phyloP scores from a whole-genome alignment of 768 basidiomycete genomes.

The Pleurotus sapidus region DNA sequence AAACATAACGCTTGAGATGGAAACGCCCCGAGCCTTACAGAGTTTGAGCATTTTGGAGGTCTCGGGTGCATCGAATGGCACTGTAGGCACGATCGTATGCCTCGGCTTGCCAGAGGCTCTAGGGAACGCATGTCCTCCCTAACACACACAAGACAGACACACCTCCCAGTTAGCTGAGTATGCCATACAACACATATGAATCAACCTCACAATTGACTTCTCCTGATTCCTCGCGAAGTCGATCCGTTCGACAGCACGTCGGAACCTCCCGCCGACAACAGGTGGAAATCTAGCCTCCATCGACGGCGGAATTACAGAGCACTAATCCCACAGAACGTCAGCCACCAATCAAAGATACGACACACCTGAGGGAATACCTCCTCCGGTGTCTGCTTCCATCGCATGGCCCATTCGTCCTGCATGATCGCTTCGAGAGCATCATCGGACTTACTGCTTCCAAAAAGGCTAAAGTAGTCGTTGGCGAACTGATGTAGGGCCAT shows the following conservation, averaged over 20 bases:
- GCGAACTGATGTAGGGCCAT: constrained; percentile 83
- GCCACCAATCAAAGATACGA: background rate
- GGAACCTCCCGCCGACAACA: constrained; percentile 31
- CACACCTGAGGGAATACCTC: constrained; percentile 13
- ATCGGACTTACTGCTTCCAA: constrained; percentile 36
- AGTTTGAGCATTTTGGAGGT: constrained; percentile 64
- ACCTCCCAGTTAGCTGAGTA: background rate
- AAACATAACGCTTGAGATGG: constrained; percentile 74
- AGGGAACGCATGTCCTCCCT: constrained; percentile 79
- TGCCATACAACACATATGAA: background rate
- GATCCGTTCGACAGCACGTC: constrained; percentile 43
- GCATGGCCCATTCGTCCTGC: constrained; percentile 28
- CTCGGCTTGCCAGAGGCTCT: constrained; percentile 38
- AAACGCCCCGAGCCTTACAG: constrained; percentile 71
- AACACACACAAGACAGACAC: background rate
- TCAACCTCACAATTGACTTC: constrained; percentile 48
- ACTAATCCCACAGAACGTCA: constrained; percentile 4
- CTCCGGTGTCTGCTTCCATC: constrained; percentile 17
- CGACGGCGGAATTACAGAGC: constrained; percentile 28
- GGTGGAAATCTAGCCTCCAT: constrained; percentile 50
- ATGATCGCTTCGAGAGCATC: constrained; percentile 26
- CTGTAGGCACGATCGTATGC: constrained; percentile 68
- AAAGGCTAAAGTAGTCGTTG: constrained; percentile 72
- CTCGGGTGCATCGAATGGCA: constrained; percentile 49
- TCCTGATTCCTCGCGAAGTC: constrained; percentile 56